phyloP scores from a whole-genome alignment of 148 eudicot species.

The Camellia granthamiana region DNA sequence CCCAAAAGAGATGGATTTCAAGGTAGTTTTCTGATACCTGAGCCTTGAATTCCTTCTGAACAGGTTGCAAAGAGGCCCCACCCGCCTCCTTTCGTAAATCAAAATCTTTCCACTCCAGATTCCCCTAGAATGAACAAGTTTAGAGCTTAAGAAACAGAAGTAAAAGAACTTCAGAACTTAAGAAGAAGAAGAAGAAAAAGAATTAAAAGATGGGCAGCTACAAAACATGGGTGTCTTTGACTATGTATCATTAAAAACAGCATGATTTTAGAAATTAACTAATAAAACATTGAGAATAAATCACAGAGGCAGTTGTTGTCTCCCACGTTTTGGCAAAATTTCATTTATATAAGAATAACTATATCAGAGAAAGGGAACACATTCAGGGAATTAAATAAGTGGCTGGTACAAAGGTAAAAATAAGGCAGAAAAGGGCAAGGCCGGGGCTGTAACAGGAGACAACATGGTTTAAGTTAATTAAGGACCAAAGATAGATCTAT shows the following conservation, averaged over 20 bases:
- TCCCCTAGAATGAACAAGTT: slow-evolving; percentile 45
- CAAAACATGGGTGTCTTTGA: neutral
- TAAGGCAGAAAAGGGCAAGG: neutral
- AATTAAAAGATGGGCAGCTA: too few relatives aligned
- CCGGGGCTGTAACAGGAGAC: neutral
- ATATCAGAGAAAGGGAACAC: neutral
- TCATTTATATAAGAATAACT: neutral
- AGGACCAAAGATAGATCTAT: neutral
- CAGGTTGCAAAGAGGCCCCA: slow-evolving; percentile 44
- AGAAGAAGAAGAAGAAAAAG: too few relatives aligned
- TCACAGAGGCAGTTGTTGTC: neutral
- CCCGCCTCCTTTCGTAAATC: slow-evolving; percentile 65
- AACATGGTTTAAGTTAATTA: neutral
- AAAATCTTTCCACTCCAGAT: slow-evolving; percentile 48
- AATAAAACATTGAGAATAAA: neutral
- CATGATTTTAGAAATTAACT: neutral
- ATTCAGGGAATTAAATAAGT: neutral
- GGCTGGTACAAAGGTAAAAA: neutral
- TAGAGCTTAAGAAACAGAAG: neutral
- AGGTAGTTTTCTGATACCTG: slow-evolving; percentile 57
- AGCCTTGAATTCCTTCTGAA: slow-evolving; percentile 39
- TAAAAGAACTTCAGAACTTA: too few relatives aligned
- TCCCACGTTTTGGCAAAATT: neutral
- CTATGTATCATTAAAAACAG: neutral
- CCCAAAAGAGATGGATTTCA: slow-evolving; percentile 91